Base-by-base conservation (phyloP, 2,329 filamentous ascomycete genomes). In the Chaetomium olivaceum region DNA sequence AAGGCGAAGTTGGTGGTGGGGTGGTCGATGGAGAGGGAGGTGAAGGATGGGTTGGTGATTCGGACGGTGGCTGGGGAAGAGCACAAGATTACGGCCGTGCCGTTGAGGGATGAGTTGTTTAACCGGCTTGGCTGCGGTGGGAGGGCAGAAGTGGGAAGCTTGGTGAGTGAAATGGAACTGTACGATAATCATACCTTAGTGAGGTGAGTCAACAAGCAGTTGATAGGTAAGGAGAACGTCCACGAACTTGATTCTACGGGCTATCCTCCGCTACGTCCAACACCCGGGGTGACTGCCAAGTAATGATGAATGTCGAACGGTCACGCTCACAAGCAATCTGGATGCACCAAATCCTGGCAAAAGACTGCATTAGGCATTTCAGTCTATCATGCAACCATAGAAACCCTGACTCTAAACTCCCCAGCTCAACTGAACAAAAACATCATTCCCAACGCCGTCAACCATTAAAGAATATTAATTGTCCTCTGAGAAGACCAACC, bases 1-100 rank as follows among this genome's bases (percentile, higher is more conserved):
- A 96, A 95, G 78, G 87, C 88, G 1, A 94, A 92, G 79, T 78
- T 95, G 58, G 83, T 95, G 1, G 90, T 95, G 0, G 91, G 91
- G 0, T 92, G 92, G 91, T 88, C 90, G 0, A 83, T 92, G 72
- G 85, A 87, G 0, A 83, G 87, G 57, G 88, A 93, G 75, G 86
- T 95, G 33, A 87, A 89, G 0, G 92, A 95, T 78, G 91, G 91
- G 0, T 71, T 96, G 69, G 82, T 91, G 69, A 85, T 94, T 69
- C 80, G 80, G 29, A 87, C 87, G n/a, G 80, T 80, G 62, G 77
- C 77, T 16, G 85, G 89, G 0, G 78, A 84, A 19, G 80, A 79
- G 60, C 84, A 83, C 66, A 85, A 86, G 61, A 76, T 95, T 2
- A 96, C 90, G 7, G 91, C 91, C 0, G 83, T 94, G 75, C 82